Percentiles rank a stretch among this genome's conserved stretches.
These are phyloP conservation scores for Albophoma yamanashiensis DNA, from an alignment of 2,329 filamentous ascomycete species.

Conservation along the genomic window DNA sequence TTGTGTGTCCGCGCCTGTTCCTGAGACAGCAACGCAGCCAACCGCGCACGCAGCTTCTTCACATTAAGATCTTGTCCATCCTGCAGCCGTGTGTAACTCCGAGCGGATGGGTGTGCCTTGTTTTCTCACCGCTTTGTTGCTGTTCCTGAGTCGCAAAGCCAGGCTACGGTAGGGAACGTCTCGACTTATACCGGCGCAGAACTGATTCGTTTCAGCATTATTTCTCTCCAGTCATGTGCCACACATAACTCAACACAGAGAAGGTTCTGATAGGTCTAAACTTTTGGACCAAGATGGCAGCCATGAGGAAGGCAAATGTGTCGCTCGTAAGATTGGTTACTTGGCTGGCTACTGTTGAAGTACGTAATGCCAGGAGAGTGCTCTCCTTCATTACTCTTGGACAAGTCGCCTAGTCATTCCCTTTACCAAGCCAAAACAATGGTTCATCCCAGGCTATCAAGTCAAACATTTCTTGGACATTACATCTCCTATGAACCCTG, in stretches of 20 bases:
- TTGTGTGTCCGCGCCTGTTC: background rate
- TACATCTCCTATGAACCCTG: too few species aligned
- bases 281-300: background rate
- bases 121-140: background rate
- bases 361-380: background rate
- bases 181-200: background rate
- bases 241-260: background rate
- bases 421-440: background rate
- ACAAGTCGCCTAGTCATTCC: background rate
- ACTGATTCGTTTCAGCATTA: background rate
- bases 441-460: background rate
- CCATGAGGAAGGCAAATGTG: background rate
- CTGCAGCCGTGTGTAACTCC: background rate
- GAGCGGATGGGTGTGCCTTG: background rate
- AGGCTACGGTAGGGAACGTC: background rate
- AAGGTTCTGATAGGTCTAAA: background rate
- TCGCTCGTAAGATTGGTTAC: too few species aligned
- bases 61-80: background rate
- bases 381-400: background rate
- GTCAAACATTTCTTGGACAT: background rate
- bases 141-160: background rate
- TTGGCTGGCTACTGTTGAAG: too few species aligned
- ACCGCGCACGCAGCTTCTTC: background rate
- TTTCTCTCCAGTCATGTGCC: background rate
- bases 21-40: background rate